Evolutionary conservation across 2,329 filamentous ascomycete species (phyloP), one percentile per base, ranked within the genome.

Genomic region (Arthrobotrys megalospora): DNA sequence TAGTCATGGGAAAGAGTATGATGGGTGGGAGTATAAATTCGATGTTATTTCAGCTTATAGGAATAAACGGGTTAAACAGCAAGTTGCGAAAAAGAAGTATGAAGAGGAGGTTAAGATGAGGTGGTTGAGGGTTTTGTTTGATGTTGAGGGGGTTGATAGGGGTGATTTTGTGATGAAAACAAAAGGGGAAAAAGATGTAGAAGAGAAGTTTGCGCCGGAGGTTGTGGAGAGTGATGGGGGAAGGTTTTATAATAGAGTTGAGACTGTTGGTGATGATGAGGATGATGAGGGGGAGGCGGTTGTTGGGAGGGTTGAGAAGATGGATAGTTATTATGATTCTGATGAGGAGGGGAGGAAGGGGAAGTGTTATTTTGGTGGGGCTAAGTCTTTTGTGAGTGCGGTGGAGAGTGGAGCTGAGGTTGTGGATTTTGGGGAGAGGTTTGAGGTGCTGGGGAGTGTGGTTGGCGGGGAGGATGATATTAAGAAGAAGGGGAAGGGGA

Each of bases 391-490:
- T 10, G 34, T 41, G 53, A 55, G 50, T 19, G 28, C n/a, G 5
- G 3, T 60, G n/a, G 53, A 60, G 36, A 28, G 21, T 7, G 55
- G 19, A 8, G 36, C 24, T 28, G 24, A 36, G 28, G 16, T 3
- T 11, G 52, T 58, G 11, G 36, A 60, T 28, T 28, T 14, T 43
- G 55, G 24, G 3, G 6, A n/a, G 34, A 60, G 55, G 55, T 41
- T 60, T 43, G 55, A 60, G 36, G 36, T 24, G 16, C 14, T 60
- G 19, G 55, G 43, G 32, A 38, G 52, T n/a, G 12, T 5, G 11
- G 16, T 52, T n/a, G 3, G 32, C 1, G n/a, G 19, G 12, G 24
- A 2, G 8, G 16, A n/a, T 14, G 5, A 24, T 34, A 14, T n/a
- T 2, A 16, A 4, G 11, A 14, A 21, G 48, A 28, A 34, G 48